A percentile compares a stretch with the other conserved stretches of the same genome.
Evolutionary conservation across 164 flowering plant genomes (phyloP).

Genomic region (Vitis rotundifolia): DNA sequence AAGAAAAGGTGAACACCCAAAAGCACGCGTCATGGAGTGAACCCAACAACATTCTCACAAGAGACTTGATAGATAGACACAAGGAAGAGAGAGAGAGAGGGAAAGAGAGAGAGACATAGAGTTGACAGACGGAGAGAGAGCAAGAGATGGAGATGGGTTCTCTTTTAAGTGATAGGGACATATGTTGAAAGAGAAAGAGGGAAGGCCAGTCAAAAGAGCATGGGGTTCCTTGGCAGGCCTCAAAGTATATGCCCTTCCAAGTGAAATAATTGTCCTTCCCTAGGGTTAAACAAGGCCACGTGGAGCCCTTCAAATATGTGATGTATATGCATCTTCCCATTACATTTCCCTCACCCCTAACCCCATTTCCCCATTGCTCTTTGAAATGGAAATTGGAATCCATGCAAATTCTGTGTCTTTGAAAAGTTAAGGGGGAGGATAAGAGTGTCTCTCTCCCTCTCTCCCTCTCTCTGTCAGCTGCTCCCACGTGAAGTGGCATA

Average conservation of each 20-base stretch:
- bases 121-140: background rate
- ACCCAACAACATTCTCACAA: conserved; percentile 23
- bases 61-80: conserved; percentile 12
- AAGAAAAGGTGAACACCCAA: conserved; percentile 20
- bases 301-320: conserved; percentile 1
- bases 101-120: conserved; percentile 8
- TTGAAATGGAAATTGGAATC: conserved; percentile 10
- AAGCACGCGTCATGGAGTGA: conserved; percentile 32
- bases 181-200: conserved; percentile 16
- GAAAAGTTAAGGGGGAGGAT: conserved; percentile 10
- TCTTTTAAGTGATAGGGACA: conserved; percentile 40
- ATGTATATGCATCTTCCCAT: conserved; percentile 2
- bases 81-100: background rate
- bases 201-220: conserved; percentile 26
- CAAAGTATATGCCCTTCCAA: background rate
- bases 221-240: conserved; percentile 15
- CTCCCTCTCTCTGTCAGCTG: conserved; percentile 25
- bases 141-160: conserved; percentile 9
- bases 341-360: background rate
- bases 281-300: conserved; percentile 6
- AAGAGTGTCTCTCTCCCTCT: background rate
- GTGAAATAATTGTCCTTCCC: conserved; percentile 23
- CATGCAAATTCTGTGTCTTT: conserved; percentile 12
- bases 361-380: background rate
- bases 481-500: conserved; percentile 43